Conservation (phyloP, 169 alveolate species). For the Miamiensis avidus region DNA sequence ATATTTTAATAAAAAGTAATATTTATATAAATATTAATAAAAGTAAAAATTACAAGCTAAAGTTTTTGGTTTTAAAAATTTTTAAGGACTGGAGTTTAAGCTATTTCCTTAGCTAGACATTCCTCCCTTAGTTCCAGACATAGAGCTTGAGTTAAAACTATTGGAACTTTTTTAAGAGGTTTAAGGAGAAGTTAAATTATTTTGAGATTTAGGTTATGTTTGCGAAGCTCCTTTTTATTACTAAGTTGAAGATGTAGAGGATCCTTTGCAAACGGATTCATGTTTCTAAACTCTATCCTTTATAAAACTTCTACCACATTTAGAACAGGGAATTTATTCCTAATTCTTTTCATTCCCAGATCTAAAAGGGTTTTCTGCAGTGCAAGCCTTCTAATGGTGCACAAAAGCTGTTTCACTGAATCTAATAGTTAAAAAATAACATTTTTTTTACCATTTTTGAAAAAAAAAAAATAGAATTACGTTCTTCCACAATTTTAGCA, state of each 20-base stretch:
- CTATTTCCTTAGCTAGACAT: background rate
- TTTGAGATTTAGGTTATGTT: background rate
- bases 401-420: constrained; percentile 37
- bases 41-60: too few relatives aligned
- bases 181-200: background rate
- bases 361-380: constrained; percentile 39
- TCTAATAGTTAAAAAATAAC: background rate
- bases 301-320: constrained; percentile 68
- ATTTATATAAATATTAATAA: too few relatives aligned
- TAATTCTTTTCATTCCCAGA: constrained; percentile 10
- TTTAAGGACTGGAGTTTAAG: constrained; percentile 38
- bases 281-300: constrained; percentile 63
- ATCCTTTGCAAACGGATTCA: constrained; percentile 53
- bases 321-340: constrained; percentile 46
- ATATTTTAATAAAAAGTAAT: too few relatives aligned
- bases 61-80: constrained; percentile 38
- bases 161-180: background rate
- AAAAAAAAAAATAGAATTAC: background rate
- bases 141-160: background rate
- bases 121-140: background rate
- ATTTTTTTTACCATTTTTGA: background rate
- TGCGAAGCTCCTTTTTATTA: constrained; percentile 16
- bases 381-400: constrained; percentile 42
- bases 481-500: constrained; percentile 69
- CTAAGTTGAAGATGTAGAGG: background rate